Percentiles rank a stretch among this genome's conserved stretches.
phyloP scores from a whole-genome alignment of 176 grass and related monocot species.

The Hyparrhenia diplandra region DNA sequence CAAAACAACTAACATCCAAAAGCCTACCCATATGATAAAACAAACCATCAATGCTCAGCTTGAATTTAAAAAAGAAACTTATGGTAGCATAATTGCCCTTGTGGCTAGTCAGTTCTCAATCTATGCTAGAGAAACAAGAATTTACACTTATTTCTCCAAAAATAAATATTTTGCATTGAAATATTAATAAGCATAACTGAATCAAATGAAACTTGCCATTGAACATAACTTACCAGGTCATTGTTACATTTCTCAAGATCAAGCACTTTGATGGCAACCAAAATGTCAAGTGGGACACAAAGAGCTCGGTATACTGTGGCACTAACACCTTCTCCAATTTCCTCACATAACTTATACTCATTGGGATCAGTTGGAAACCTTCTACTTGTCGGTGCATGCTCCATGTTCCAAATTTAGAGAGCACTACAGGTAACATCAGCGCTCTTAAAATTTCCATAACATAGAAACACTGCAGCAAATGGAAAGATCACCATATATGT shows the following conservation, averaged over 20 bases:
- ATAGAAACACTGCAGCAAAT: constrained; percentile 11
- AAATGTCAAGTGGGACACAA: constrained; percentile 71
- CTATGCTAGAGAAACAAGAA: not conserved
- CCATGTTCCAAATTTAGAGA: constrained; percentile 48
- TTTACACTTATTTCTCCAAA: not conserved
- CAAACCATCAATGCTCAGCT: not conserved
- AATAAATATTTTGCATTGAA: not conserved
- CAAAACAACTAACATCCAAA: not conserved
- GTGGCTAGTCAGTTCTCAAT: not conserved
- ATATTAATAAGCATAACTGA: constrained; percentile 9
- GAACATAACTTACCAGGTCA: constrained; percentile 62
- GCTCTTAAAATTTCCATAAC: constrained; percentile 15
- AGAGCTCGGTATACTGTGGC: constrained; percentile 83
- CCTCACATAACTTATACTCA: constrained; percentile 91
- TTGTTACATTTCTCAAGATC: constrained; percentile 95
- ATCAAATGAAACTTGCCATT: not conserved
- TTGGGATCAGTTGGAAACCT: constrained; percentile 65
- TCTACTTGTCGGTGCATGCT: constrained; percentile 15
- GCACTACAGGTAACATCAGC: constrained; percentile 2
- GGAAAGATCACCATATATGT: constrained; percentile 32
- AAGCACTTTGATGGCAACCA: constrained; percentile 96
- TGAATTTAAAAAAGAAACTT: constrained; percentile 4
- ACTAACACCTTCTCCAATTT: constrained; percentile 97
- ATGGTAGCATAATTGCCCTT: not conserved
- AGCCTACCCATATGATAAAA: constrained; percentile 15